phyloP scores from a whole-genome alignment of 805 yeast species.

The Cyberlindnera petersonii region DNA sequence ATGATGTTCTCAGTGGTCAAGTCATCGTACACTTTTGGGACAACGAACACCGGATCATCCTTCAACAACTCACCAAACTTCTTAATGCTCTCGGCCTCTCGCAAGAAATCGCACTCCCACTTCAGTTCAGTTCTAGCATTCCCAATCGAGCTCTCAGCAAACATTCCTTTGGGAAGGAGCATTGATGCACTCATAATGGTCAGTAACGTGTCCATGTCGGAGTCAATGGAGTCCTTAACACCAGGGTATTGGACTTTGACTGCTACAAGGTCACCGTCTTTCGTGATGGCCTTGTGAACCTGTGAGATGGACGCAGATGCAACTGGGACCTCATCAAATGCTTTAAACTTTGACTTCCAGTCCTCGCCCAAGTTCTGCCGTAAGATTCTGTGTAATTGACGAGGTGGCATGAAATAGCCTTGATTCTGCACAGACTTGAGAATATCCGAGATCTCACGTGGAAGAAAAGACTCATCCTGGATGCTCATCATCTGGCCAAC shows the following conservation, averaged over 20 bases:
- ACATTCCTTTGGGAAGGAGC: slow-evolving; percentile 85
- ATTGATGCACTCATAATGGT: slow-evolving; percentile 82
- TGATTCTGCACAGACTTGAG: slow-evolving; percentile 83
- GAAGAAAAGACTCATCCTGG: slow-evolving; percentile 83
- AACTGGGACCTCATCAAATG: slow-evolving; percentile 83
- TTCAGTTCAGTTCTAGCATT: slow-evolving; percentile 90
- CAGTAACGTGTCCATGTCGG: slow-evolving; percentile 83
- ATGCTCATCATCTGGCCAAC: slow-evolving; percentile 96
- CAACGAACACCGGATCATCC: slow-evolving; percentile 60
- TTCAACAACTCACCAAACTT: slow-evolving; percentile 60
- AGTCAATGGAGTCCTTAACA: slow-evolving; percentile 87
- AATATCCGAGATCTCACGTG: slow-evolving; percentile 78
- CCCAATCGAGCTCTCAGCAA: slow-evolving; percentile 85
- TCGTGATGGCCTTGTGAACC: slow-evolving; percentile 80
- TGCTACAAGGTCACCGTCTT: slow-evolving; percentile 70
- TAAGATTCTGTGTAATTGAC: slow-evolving; percentile 79
- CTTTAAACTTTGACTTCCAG: slow-evolving; percentile 72
- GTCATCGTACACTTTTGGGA: slow-evolving; percentile 77
- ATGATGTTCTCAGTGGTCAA: slow-evolving; percentile 78
- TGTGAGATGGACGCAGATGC: slow-evolving; percentile 99
- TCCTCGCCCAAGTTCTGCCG: slow-evolving; percentile 65
- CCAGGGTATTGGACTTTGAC: slow-evolving; percentile 98
- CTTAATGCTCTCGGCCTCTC: slow-evolving; percentile 79
- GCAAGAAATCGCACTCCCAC: slow-evolving; percentile 95
- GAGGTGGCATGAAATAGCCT: slow-evolving; percentile 95